Percentiles rank a stretch among this genome's conserved stretches.
Evolutionary conservation across 495 filamentous ascomycete genomes (phyloP).

Genomic region (Podospora conica): DNA sequence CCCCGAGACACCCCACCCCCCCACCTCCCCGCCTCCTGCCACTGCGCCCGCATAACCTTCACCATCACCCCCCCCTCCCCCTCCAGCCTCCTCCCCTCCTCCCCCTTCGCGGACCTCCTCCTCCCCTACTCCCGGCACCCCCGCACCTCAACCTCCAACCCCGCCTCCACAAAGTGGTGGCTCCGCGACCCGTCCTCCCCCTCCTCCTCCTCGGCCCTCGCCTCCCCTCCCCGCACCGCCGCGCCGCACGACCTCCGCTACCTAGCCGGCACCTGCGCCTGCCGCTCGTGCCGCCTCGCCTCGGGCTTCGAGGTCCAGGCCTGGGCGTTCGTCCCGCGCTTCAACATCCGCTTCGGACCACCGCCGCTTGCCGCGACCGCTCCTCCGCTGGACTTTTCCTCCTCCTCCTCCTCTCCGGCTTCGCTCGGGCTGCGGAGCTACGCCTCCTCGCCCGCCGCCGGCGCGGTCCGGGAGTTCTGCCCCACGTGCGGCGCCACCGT

Average conservation of each 20-base stretch:
- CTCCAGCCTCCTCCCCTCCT: constrained; percentile 21
- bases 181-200: constrained; percentile 25
- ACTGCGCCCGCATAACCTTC: constrained; percentile 36
- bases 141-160: constrained; percentile 41
- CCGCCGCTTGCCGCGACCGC: background rate
- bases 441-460: constrained; percentile 43
- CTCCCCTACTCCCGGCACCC: constrained; percentile 26
- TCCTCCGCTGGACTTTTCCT: constrained; percentile 38
- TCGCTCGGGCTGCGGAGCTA: constrained; percentile 50
- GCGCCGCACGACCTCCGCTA: constrained; percentile 35
- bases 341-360: constrained; percentile 47
- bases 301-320: constrained; percentile 62
- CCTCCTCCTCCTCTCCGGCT: no score
- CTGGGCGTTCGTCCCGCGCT: constrained; percentile 62
- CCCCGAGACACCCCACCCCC: background rate
- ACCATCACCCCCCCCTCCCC: constrained; percentile 35
- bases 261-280: constrained; percentile 60
- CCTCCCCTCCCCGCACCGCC: background rate
- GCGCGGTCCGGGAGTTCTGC: constrained; percentile 57
- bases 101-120: constrained; percentile 31
- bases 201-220: background rate
- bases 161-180: constrained; percentile 32
- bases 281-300: constrained; percentile 53
- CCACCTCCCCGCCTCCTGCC: constrained; percentile 34
- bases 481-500: constrained; percentile 56